Conservation (phyloP, 2,329 filamentous ascomycete genomes). For the Sclerotinia spermophila region DNA sequence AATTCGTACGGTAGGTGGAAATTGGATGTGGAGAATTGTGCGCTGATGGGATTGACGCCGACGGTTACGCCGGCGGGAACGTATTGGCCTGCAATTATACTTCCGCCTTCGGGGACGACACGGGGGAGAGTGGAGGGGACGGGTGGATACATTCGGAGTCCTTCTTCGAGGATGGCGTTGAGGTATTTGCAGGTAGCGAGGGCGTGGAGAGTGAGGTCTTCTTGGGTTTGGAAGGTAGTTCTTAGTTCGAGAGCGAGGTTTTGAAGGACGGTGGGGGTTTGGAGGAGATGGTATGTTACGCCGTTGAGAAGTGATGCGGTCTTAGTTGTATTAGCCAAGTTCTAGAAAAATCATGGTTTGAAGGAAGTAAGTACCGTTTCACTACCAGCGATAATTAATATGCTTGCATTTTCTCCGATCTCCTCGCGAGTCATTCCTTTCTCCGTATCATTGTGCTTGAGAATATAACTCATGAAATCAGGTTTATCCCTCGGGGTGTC, state of each 20-base stretch:
- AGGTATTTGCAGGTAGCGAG: slow-evolving; percentile 19
- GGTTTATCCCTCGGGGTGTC: neutral
- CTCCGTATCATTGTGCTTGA: slow-evolving; percentile 11
- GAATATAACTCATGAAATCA: slow-evolving; percentile 17
- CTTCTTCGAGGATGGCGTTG: slow-evolving; percentile 21
- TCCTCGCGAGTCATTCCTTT: slow-evolving; percentile 16
- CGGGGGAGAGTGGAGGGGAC: slow-evolving; percentile 7
- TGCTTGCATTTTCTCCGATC: slow-evolving; percentile 6
- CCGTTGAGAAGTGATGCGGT: slow-evolving; percentile 36
- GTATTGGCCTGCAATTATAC: neutral
- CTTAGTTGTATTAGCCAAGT: slow-evolving; percentile 26
- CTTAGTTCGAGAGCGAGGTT: slow-evolving; percentile 44
- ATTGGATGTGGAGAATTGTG: neutral
- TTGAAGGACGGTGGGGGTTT: slow-evolving; percentile 37
- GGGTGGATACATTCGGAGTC: slow-evolving; percentile 23
- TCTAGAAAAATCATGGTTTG: slow-evolving; percentile 23
- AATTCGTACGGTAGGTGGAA: slow-evolving; percentile 1
- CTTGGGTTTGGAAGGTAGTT: slow-evolving; percentile 37
- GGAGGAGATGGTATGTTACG: slow-evolving; percentile 49
- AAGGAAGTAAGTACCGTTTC: slow-evolving; percentile 6
- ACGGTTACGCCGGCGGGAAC: neutral
- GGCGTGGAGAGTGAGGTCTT: slow-evolving; percentile 22
- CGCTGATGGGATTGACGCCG: neutral
- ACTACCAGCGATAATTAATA: slow-evolving; percentile 14
- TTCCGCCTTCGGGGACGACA: neutral